These are phyloP conservation scores for Entomortierella lignicola DNA, from an alignment of 192 early-diverging fungal genomes.

Conservation along the genomic window DNA sequence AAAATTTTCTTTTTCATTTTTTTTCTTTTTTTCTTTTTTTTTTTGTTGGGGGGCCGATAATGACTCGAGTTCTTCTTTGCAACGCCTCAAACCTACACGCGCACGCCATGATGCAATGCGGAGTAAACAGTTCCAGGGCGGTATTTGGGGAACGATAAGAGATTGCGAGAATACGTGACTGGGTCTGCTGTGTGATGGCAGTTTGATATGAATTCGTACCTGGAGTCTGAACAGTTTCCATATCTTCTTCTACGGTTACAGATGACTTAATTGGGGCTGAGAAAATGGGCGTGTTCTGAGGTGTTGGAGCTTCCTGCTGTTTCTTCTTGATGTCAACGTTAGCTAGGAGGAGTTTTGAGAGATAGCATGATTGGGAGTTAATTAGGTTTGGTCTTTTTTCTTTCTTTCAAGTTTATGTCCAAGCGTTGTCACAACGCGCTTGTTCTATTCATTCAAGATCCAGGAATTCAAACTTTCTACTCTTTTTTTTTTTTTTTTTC, in stretches of 20 bases:
- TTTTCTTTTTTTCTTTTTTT: conserved; percentile 1
- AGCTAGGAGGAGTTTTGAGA: conserved; percentile 31
- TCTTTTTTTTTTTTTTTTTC: conserved; percentile 8
- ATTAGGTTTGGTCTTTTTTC: too few species aligned
- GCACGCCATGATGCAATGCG: not conserved
- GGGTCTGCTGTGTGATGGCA: not conserved
- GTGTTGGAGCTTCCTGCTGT: conserved; percentile 67
- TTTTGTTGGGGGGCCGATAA: conserved; percentile 6
- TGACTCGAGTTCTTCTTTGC: not conserved
- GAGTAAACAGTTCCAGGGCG: not conserved
- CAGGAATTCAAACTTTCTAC: too few species aligned
- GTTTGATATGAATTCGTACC: conserved; percentile 2
- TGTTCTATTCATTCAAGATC: too few species aligned
- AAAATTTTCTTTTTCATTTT: too few species aligned
- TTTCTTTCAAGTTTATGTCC: too few species aligned
- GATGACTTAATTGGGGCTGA: conserved; percentile 57
- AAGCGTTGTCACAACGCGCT: too few species aligned
- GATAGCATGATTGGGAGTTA: not conserved
- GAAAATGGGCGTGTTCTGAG: conserved; percentile 73
- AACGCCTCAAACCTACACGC: not conserved
- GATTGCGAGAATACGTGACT: not conserved
- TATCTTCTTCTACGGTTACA: conserved; percentile 8
- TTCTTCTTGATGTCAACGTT: conserved; percentile 70
- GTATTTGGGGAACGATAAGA: not conserved
- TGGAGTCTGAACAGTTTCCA: conserved; percentile 55